Evolutionary conservation across 805 yeast genomes (phyloP).

Genomic region (Saturnispora galanensis): DNA sequence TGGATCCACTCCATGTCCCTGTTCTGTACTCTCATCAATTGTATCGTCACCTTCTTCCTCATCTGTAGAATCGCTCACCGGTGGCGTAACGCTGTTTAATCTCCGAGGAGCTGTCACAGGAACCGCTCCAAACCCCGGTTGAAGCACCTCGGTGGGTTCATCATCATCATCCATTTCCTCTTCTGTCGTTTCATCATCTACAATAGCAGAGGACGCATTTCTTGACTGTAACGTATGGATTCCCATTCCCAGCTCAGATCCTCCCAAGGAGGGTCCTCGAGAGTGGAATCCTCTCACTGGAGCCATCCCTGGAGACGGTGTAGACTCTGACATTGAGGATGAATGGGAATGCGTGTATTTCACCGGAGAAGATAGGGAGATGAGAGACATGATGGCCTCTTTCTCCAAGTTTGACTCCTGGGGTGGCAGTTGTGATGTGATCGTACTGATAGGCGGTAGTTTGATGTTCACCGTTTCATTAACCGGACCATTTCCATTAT

Average conservation of each 20-base stretch:
- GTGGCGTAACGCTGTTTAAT: not conserved
- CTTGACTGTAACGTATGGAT: not conserved
- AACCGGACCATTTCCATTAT: not conserved
- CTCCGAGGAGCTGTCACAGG: not conserved
- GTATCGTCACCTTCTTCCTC: conserved; percentile 3
- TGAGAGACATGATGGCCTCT: conserved; percentile 46
- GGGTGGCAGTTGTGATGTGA: conserved; percentile 8
- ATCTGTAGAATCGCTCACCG: not conserved
- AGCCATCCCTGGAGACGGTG: conserved; percentile 9
- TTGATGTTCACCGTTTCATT: not conserved
- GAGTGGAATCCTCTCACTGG: conserved; percentile 3
- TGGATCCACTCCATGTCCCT: not conserved
- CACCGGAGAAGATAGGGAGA: conserved; percentile 45
- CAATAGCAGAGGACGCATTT: conserved; percentile 2
- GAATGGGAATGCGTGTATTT: conserved; percentile 14
- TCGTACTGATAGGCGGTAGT: not conserved
- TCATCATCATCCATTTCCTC: conserved; percentile 21
- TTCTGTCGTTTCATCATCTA: conserved; percentile 6
- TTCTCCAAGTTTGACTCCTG: conserved; percentile 32
- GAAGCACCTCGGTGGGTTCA: conserved; percentile 10
- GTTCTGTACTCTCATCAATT: not conserved
- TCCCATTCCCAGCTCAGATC: not conserved
- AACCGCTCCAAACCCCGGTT: conserved; percentile 1
- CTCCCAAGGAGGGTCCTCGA: not conserved
- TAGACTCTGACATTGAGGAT: conserved; percentile 9